These are phyloP conservation scores for Quercus tomentella DNA, from an alignment of 331 rosid species.

Conservation along the genomic window DNA sequence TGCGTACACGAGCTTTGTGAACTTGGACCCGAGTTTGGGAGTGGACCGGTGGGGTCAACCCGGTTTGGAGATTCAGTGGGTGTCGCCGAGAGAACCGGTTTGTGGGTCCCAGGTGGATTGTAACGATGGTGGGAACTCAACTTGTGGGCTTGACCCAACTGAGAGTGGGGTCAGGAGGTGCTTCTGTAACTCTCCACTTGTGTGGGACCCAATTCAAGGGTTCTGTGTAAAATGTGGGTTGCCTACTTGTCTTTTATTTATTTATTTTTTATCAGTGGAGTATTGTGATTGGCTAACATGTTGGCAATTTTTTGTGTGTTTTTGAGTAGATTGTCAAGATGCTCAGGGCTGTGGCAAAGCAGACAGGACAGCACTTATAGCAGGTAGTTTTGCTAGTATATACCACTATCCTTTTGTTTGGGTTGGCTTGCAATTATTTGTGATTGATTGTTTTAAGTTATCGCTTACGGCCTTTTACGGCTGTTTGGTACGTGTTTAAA, in stretches of 20 bases:
- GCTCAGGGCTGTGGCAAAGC: constrained; percentile 37
- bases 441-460: no score
- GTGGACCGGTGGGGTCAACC: constrained; percentile 59
- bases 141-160: constrained; percentile 42
- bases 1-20: constrained; percentile 76
- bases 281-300: background rate
- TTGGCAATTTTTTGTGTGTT: background rate
- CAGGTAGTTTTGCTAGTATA: constrained; percentile 32
- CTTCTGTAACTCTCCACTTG: constrained; percentile 41
- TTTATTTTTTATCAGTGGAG: background rate
- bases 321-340: constrained; percentile 25
- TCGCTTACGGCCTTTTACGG: no score
- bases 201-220: constrained; percentile 62
- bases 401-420: no score
- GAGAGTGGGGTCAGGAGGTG: constrained; percentile 41
- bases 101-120: constrained; percentile 60
- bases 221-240: constrained; percentile 53
- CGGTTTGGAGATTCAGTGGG: constrained; percentile 80
- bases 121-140: constrained; percentile 38
- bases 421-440: no score
- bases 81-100: constrained; percentile 47
- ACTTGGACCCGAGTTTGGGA: constrained; percentile 35
- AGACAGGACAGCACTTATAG: constrained; percentile 45
- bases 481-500: no score
- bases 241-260: background rate